Evolutionary conservation across 2,329 filamentous ascomycete genomes (phyloP).

Genomic region (Calonectria honghensis): DNA sequence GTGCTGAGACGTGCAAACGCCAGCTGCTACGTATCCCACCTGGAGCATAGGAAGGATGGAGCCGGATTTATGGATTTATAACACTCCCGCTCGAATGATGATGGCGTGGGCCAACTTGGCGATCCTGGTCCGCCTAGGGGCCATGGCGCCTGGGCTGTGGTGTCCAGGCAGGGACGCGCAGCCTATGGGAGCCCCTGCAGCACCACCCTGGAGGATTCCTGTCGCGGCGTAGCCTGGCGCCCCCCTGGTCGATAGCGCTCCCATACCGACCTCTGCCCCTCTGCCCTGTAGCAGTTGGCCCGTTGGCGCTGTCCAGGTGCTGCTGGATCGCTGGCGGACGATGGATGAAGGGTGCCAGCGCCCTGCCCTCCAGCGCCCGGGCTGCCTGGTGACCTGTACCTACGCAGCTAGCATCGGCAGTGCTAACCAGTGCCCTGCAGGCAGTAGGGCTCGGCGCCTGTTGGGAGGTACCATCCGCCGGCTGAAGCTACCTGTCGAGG

Average conservation of each 20-base stretch:
- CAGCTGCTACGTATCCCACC: background rate
- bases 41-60: background rate
- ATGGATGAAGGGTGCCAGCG: background rate
- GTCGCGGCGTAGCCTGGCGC: slow-evolving; percentile 37
- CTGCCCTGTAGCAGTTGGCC: background rate
- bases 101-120: slow-evolving; percentile 26
- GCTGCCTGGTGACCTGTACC: slow-evolving; percentile 19
- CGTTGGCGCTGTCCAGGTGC: background rate
- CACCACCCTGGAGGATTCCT: slow-evolving; percentile 20
- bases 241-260: slow-evolving; percentile 16
- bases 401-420: slow-evolving; percentile 5
- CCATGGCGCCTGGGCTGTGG: slow-evolving; percentile 43
- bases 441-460: slow-evolving; percentile 12
- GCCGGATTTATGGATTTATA: slow-evolving; percentile 42
- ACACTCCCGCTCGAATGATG: slow-evolving; percentile 28
- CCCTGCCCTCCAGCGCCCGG: background rate
- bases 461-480: slow-evolving; percentile 8
- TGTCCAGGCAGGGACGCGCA: slow-evolving; percentile 37
- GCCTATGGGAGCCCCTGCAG: slow-evolving; percentile 42
- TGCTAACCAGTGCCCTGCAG: slow-evolving; percentile 11
- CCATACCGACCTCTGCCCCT: slow-evolving; percentile 10
- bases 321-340: slow-evolving; percentile 2
- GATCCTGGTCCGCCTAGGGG: slow-evolving; percentile 44
- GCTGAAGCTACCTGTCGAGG: slow-evolving; percentile 22
- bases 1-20: background rate